Conservation (phyloP, 2,329 filamentous ascomycete genomes). For the Aspergillus sojae region DNA sequence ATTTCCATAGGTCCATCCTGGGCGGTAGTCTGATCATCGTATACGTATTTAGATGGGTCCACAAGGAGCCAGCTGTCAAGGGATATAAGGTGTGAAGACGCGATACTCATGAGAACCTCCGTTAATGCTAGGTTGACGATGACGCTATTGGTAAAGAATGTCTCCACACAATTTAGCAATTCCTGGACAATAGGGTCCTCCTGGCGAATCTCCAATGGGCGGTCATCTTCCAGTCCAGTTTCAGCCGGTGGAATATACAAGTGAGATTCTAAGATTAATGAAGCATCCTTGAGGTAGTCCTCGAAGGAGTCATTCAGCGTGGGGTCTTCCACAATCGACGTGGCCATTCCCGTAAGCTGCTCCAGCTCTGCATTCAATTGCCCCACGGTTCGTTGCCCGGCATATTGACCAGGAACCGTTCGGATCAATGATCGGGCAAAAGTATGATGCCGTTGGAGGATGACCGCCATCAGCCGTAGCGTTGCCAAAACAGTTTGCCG, state of each 20-base stretch:
- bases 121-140: slow-evolving; percentile 90
- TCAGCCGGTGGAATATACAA: slow-evolving; percentile 34
- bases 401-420: slow-evolving; percentile 47
- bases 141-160: slow-evolving; percentile 86
- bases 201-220: slow-evolving; percentile 65
- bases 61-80: slow-evolving; percentile 90
- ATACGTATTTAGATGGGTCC: slow-evolving; percentile 66
- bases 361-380: slow-evolving; percentile 45
- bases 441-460: slow-evolving; percentile 82
- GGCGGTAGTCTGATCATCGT: slow-evolving; percentile 25
- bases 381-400: slow-evolving; percentile 38
- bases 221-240: slow-evolving; percentile 53
- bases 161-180: slow-evolving; percentile 64
- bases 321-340: slow-evolving; percentile 40
- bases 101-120: slow-evolving; percentile 78
- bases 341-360: slow-evolving; percentile 41
- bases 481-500: slow-evolving; percentile 89
- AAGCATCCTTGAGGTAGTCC: slow-evolving; percentile 52
- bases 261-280: slow-evolving; percentile 52
- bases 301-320: slow-evolving; percentile 47
- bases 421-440: slow-evolving; percentile 73
- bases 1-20: slow-evolving; percentile 34
- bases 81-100: slow-evolving; percentile 79
- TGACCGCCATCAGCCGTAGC: slow-evolving; percentile 80
- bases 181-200: slow-evolving; percentile 61